Percentiles rank a stretch among this genome's conserved stretches.
These are phyloP conservation scores for Pythium chondricola DNA, from an alignment of 352 stramenopile genomes.

Conservation along the genomic window DNA sequence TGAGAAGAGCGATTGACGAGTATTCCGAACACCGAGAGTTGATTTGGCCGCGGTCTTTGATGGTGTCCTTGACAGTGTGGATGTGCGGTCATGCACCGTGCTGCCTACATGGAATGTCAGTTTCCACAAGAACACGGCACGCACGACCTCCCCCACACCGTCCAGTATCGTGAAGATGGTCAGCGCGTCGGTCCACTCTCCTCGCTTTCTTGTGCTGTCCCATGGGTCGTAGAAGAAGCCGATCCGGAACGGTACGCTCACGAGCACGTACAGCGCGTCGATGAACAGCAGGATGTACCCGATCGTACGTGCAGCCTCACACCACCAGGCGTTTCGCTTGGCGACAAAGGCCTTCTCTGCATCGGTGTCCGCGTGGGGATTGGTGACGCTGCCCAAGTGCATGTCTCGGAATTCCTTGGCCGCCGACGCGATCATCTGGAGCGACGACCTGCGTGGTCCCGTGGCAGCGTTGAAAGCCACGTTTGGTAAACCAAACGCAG, in stretches of 20 bases:
- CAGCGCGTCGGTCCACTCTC: constrained; percentile 20
- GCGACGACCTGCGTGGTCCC: constrained; percentile 7
- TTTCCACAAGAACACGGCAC: constrained; percentile 1
- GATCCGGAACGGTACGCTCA: constrained; percentile 24
- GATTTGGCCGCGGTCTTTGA: not conserved
- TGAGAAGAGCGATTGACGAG: constrained; percentile 8
- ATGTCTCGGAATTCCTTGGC: constrained; percentile 7
- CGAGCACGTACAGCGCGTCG: constrained; percentile 28
- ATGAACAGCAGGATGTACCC: constrained; percentile 10
- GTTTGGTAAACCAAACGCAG: constrained; percentile 9
- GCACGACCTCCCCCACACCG: constrained; percentile 2
- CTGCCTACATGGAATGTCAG: not conserved
- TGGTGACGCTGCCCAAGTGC: constrained; percentile 1
- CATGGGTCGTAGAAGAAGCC: constrained; percentile 39
- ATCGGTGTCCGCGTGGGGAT: not conserved
- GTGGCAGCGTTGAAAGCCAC: not conserved
- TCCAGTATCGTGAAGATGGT: constrained; percentile 23
- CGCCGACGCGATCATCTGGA: constrained; percentile 13
- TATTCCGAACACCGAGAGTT: not conserved
- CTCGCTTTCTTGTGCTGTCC: constrained; percentile 1
- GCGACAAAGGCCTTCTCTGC: constrained; percentile 3
- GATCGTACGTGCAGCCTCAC: not conserved
- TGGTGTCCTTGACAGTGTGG: not conserved
- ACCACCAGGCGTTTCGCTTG: constrained; percentile 1
- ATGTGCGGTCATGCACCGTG: no score